Conservation (phyloP, 169 alveolate species). For the Plasmodium chabaudi region DNA sequence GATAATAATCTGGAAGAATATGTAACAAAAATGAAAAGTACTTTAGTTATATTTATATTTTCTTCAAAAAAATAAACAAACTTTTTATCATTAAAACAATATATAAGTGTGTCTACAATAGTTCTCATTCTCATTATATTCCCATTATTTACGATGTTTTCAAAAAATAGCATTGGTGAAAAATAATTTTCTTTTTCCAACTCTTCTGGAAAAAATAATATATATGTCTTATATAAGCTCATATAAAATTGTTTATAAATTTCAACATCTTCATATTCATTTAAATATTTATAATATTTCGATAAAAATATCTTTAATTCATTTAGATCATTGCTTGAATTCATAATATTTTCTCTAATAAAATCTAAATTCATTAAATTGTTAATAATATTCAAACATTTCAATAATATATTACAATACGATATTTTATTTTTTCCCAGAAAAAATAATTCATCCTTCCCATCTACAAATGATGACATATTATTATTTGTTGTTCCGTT, state of each 20-base stretch:
- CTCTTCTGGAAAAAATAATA: slow-evolving; percentile 80
- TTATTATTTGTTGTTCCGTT: slow-evolving; percentile 54
- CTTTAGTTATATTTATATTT: slow-evolving; percentile 80
- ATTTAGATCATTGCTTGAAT: slow-evolving; percentile 73
- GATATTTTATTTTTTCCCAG: slow-evolving; percentile 62
- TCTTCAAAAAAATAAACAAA: slow-evolving; percentile 80
- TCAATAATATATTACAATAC: slow-evolving; percentile 65
- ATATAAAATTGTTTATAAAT: slow-evolving; percentile 75
- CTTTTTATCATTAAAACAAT: slow-evolving; percentile 81
- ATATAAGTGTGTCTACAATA: slow-evolving; percentile 79
- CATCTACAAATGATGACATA: slow-evolving; percentile 45
- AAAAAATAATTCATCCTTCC: slow-evolving; percentile 66
- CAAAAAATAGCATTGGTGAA: slow-evolving; percentile 82
- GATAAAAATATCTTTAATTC: slow-evolving; percentile 76
- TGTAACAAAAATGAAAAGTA: slow-evolving; percentile 80
- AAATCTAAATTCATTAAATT: slow-evolving; percentile 74
- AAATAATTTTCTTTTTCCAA: slow-evolving; percentile 77
- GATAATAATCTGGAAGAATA: slow-evolving; percentile 81
- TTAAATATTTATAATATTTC: slow-evolving; percentile 73
- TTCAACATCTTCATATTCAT: slow-evolving; percentile 76
- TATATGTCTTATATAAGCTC: slow-evolving; percentile 70
- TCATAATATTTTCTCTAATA: slow-evolving; percentile 75
- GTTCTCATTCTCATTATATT: slow-evolving; percentile 79
- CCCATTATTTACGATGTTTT: slow-evolving; percentile 77
- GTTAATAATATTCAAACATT: slow-evolving; percentile 64